A percentile compares a stretch with the other conserved stretches of the same genome.
phyloP scores from a whole-genome alignment of 1,284 basidiomycete genomes.

The Ganoderma lucidum region DNA sequence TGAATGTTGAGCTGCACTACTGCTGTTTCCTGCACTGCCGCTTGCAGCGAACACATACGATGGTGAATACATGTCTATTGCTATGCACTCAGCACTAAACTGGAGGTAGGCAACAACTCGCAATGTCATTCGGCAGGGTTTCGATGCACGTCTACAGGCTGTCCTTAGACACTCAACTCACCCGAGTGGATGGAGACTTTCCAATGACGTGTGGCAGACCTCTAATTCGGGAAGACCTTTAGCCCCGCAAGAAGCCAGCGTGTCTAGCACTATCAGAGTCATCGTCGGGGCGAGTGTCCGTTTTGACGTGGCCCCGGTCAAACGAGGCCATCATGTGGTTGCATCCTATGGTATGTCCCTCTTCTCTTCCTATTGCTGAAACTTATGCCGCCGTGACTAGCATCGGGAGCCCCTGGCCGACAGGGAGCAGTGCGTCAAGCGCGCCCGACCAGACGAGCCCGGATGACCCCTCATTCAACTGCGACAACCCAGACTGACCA shows the following conservation, averaged over 20 bases:
- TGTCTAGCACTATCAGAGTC: not conserved
- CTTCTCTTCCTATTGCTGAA: not conserved
- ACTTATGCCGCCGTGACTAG: not conserved
- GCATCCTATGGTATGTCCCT: not conserved
- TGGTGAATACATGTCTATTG: not conserved
- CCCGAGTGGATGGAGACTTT: not conserved
- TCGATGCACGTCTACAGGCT: not conserved
- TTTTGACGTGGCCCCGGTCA: not conserved
- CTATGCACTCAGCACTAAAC: not conserved
- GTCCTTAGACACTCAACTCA: not conserved
- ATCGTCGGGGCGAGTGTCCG: not conserved
- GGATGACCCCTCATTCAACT: not conserved
- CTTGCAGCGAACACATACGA: not conserved
- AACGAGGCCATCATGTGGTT: not conserved
- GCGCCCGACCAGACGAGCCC: not conserved
- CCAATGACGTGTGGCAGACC: not conserved
- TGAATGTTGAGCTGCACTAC: not conserved
- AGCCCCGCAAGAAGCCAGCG: not conserved
- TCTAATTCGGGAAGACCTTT: not conserved
- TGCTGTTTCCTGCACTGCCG: not conserved
- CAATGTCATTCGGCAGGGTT: not conserved
- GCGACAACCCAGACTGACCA: not conserved
- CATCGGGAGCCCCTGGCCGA: constrained; percentile 1
- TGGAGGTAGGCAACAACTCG: not conserved
- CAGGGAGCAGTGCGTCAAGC: not conserved